A percentile compares a stretch with the other conserved stretches of the same genome.
Evolutionary conservation across 163 green algal species (phyloP).

Genomic region (Scenedesmus sp.): DNA sequence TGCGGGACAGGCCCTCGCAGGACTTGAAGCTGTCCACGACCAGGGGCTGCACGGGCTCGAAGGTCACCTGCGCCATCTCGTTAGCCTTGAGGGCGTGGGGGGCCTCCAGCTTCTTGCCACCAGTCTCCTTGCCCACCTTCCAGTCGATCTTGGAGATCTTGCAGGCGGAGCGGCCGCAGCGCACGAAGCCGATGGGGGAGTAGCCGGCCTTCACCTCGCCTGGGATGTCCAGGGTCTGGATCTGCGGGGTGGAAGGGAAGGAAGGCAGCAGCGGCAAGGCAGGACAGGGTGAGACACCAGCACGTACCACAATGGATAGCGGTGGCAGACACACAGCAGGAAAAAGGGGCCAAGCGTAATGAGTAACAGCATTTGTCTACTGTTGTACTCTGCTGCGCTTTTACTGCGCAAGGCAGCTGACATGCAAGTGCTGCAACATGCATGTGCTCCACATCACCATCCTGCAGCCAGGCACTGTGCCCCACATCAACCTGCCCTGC

Average conservation of each 20-base stretch:
- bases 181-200: conserved; percentile 94
- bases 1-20: conserved; percentile 94
- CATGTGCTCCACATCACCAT: too few relatives aligned
- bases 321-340: neutral
- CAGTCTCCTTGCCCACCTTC: conserved; percentile 97
- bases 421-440: too few relatives aligned
- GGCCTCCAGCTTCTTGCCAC: conserved; percentile 94
- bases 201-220: conserved; percentile 94
- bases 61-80: conserved; percentile 93
- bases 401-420: too few relatives aligned
- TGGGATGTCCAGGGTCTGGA: conserved; percentile 96
- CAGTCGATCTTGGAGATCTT: conserved; percentile 88
- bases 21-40: conserved; percentile 95
- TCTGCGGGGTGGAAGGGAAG: conserved; percentile 63
- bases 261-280: neutral
- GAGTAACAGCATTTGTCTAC: too few relatives aligned
- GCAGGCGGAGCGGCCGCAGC: conserved; percentile 92
- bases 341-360: too few relatives aligned
- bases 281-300: neutral
- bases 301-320: neutral
- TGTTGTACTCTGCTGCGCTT: too few relatives aligned
- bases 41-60: conserved; percentile 90
- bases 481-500: neutral
- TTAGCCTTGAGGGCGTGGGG: conserved; percentile 93
- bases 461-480: neutral